Evolutionary conservation across 345 rosid genomes (phyloP).

Genomic region (Punica granatum): DNA sequence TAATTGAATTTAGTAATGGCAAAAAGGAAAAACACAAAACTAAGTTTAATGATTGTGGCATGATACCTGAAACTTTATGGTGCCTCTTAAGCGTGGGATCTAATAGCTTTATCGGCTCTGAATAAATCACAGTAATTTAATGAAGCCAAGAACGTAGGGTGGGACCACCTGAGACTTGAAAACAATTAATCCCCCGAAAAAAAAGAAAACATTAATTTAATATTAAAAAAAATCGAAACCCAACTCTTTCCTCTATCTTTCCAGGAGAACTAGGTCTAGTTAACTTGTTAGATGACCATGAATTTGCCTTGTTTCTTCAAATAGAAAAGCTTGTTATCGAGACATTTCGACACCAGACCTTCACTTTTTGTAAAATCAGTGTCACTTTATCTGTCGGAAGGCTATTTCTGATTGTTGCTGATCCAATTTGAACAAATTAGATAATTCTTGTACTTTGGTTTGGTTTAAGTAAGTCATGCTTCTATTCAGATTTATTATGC

Average conservation of each 20-base stretch:
- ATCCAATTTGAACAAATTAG: neutral
- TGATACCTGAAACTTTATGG: no score
- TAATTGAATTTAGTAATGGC: no score
- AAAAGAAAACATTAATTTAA: no score
- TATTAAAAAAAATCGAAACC: no score
- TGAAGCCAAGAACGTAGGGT: neutral
- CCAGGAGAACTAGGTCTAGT: no score
- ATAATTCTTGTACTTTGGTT: neutral
- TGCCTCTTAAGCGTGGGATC: neutral
- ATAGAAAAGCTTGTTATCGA: neutral
- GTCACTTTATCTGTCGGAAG: neutral
- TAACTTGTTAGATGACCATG: neutral
- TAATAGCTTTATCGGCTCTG: neutral
- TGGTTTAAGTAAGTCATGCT: constrained; percentile 26
- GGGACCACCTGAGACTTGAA: neutral
- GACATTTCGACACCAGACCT: neutral
- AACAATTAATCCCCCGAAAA: neutral
- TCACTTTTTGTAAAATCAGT: neutral
- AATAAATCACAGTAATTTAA: neutral
- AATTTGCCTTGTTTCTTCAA: neutral
- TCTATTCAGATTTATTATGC: constrained; percentile 93
- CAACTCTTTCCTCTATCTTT: no score
- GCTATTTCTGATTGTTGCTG: neutral
- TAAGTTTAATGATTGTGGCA: no score
- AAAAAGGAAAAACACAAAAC: no score